Conservation (phyloP, 495 filamentous ascomycete genomes). For the Neurospora sp. region DNA sequence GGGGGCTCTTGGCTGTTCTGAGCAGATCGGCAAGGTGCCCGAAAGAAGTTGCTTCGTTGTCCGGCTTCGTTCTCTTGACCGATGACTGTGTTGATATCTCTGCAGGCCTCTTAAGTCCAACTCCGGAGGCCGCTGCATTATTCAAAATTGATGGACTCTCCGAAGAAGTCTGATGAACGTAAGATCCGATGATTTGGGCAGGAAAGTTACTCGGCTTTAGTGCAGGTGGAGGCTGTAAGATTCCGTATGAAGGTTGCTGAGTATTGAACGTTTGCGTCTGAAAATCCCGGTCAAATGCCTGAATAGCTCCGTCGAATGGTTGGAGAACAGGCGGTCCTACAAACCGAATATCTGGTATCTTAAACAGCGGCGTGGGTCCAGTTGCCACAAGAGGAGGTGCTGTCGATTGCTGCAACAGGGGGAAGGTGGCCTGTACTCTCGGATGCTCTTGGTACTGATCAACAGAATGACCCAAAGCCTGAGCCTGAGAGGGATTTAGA, state of each 20-base stretch:
- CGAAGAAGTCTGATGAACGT: background rate
- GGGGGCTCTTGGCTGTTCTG: background rate
- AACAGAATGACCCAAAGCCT: background rate
- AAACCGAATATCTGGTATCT: background rate
- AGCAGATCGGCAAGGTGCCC: slow-evolving; percentile 8
- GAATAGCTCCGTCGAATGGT: background rate
- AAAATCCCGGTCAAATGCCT: background rate
- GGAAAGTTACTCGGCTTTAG: background rate
- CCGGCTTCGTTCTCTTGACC: background rate
- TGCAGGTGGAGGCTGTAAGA: background rate
- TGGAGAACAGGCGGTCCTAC: background rate
- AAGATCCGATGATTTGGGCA: background rate
- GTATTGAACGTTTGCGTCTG: background rate
- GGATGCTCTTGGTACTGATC: background rate
- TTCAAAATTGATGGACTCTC: background rate
- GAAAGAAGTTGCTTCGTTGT: background rate
- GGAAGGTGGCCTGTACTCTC: background rate
- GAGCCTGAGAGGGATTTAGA: background rate
- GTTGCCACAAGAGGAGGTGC: background rate
- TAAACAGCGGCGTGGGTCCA: background rate
- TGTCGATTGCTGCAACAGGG: background rate
- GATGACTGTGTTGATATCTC: background rate
- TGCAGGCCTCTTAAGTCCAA: background rate
- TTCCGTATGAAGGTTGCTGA: background rate
- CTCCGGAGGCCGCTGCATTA: background rate